phyloP scores from a whole-genome alignment of 2,329 filamentous ascomycete genomes.

The Neodidymelliopsis sp. region DNA sequence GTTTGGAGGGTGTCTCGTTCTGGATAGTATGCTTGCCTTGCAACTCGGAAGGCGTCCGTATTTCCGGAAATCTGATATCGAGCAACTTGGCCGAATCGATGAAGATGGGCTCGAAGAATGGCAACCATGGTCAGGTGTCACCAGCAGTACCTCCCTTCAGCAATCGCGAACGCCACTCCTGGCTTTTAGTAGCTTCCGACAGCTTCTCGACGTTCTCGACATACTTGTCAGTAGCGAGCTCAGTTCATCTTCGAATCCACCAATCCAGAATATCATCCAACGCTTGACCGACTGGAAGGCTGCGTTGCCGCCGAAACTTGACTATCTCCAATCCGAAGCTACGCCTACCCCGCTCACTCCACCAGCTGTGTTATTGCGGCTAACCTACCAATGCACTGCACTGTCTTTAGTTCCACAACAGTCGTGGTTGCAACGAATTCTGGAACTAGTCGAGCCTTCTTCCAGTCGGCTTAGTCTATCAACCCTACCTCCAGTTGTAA shows the following conservation, averaged over 20 bases:
- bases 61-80: slow-evolving; percentile 58
- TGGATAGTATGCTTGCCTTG: slow-evolving; percentile 66
- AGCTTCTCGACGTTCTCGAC: slow-evolving; percentile 49
- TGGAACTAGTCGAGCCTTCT: slow-evolving; percentile 37
- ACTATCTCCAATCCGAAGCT: slow-evolving; percentile 25
- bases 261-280: slow-evolving; percentile 44
- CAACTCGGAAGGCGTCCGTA: slow-evolving; percentile 60
- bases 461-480: slow-evolving; percentile 31
- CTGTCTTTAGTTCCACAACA: slow-evolving; percentile 34
- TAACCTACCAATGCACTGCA: slow-evolving; percentile 35
- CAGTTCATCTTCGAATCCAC: slow-evolving; percentile 24
- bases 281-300: slow-evolving; percentile 49
- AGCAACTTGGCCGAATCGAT: slow-evolving; percentile 59
- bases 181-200: slow-evolving; percentile 62
- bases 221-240: slow-evolving; percentile 28
- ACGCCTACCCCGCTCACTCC: slow-evolving; percentile 29
- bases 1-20: slow-evolving; percentile 66
- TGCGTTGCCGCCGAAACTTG: slow-evolving; percentile 35
- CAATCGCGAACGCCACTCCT: slow-evolving; percentile 46
- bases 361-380: slow-evolving; percentile 37
- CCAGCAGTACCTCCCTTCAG: slow-evolving; percentile 41
- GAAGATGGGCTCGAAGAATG: slow-evolving; percentile 77
- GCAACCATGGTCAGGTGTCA: slow-evolving; percentile 71
- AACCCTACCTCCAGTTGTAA: slow-evolving; percentile 39
- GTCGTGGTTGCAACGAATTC: slow-evolving; percentile 23